Percentiles rank a stretch among this genome's conserved stretches.
phyloP scores from a whole-genome alignment of 2,329 filamentous ascomycete species.

The Ceratocystis cacaofunesta region DNA sequence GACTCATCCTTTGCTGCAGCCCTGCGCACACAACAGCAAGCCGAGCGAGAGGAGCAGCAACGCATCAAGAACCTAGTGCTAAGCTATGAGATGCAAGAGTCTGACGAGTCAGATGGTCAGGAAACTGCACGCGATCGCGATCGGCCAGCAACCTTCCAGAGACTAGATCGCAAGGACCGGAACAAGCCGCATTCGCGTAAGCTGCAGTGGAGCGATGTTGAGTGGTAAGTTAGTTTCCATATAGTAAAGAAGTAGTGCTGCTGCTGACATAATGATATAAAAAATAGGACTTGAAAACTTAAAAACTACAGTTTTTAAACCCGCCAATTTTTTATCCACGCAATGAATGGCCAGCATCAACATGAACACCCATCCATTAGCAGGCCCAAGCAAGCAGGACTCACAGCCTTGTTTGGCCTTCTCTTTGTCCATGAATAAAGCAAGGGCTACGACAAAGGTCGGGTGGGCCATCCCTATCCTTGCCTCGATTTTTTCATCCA shows the following conservation, averaged over 20 bases:
- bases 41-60: conserved; percentile 89
- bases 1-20: conserved; percentile 91
- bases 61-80: conserved; percentile 96
- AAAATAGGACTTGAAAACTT: neutral
- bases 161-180: conserved; percentile 46
- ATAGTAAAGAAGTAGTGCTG: neutral
- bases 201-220: conserved; percentile 88
- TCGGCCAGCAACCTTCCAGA: conserved; percentile 32
- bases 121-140: conserved; percentile 27
- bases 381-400: too few relatives aligned
- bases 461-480: too few relatives aligned
- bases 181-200: conserved; percentile 73
- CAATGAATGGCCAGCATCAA: too few relatives aligned
- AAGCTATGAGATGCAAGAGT: conserved; percentile 86
- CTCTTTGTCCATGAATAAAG: too few relatives aligned
- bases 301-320: too few relatives aligned
- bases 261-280: neutral
- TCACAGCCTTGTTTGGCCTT: too few relatives aligned
- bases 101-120: conserved; percentile 56
- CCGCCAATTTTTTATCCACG: too few relatives aligned
- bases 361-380: too few relatives aligned
- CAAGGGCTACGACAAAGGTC: too few relatives aligned
- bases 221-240: conserved; percentile 58
- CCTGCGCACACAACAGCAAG: conserved; percentile 90
- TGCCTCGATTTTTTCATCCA: too few relatives aligned